phyloP scores from a whole-genome alignment of 2,329 filamentous ascomycete species.

The Fusarium armeniacum region DNA sequence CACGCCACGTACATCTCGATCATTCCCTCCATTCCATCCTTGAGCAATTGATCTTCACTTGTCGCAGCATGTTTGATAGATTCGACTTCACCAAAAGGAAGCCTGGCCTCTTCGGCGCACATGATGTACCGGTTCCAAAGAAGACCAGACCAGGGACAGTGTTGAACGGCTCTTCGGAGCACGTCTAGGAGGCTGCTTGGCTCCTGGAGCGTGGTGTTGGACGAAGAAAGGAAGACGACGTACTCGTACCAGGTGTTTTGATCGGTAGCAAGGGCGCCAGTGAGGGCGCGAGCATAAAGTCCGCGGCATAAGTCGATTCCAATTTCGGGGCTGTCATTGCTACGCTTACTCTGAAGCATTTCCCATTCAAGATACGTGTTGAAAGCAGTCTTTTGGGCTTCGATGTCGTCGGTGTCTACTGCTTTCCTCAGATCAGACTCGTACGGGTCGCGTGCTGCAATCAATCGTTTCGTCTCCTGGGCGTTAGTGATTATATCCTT shows the following conservation, averaged over 20 bases:
- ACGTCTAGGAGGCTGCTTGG: constrained; percentile 72
- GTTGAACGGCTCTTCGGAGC: constrained; percentile 84
- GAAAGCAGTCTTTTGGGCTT: constrained; percentile 66
- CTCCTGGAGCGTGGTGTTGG: constrained; percentile 56
- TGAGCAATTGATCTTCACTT: constrained; percentile 85
- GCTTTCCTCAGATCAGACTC: constrained; percentile 76
- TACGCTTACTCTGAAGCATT: constrained; percentile 69
- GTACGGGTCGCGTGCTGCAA: constrained; percentile 72
- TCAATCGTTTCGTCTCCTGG: constrained; percentile 74
- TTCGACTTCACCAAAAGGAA: constrained; percentile 84
- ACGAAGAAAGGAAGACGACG: constrained; percentile 77
- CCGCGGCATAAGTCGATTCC: constrained; percentile 68
- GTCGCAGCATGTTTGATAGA: constrained; percentile 94
- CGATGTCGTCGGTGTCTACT: constrained; percentile 66
- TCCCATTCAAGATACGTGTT: constrained; percentile 89
- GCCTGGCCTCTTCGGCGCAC: constrained; percentile 82
- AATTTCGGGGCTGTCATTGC: constrained; percentile 60
- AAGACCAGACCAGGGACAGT: constrained; percentile 92
- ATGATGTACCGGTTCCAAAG: constrained; percentile 93
- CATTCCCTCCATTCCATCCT: constrained; percentile 87
- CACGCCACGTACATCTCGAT: constrained; percentile 93
- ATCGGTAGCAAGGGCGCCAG: constrained; percentile 77
- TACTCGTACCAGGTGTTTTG: constrained; percentile 87
- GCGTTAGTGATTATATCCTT: constrained; percentile 74
- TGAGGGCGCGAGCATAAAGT: constrained; percentile 84